phyloP scores from a whole-genome alignment of 192 early-diverging fungal genomes.

The Chytriomyces sp. region DNA sequence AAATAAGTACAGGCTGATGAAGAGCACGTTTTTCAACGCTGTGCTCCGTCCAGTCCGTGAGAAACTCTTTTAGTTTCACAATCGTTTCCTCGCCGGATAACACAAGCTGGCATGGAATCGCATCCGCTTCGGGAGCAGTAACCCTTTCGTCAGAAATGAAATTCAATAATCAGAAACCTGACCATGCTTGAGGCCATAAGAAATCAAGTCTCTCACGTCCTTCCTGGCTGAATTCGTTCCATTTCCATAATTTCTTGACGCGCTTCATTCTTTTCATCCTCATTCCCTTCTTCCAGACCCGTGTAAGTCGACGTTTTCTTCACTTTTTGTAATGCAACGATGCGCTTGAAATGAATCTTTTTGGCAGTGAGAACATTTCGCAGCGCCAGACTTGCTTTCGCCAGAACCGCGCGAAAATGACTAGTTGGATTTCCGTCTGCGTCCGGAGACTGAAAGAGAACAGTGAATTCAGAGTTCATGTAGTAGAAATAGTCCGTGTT shows the following conservation, averaged over 20 bases:
- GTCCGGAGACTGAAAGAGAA: slow-evolving; percentile 5
- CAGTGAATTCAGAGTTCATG: slow-evolving; percentile 31
- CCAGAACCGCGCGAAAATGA: slow-evolving; percentile 8
- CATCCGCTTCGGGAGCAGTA: not conserved
- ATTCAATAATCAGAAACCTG: not conserved
- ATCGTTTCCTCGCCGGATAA: not conserved
- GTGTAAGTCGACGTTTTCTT: slow-evolving; percentile 1
- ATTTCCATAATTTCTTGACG: slow-evolving; percentile 18
- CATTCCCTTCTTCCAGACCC: not conserved
- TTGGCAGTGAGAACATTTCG: not conserved
- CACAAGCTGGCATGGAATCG: not conserved
- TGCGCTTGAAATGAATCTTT: not conserved
- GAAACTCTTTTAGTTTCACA: not conserved
- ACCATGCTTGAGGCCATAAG: not conserved
- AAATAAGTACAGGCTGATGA: slow-evolving; percentile 16
- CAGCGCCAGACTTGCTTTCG: slow-evolving; percentile 10
- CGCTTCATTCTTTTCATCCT: slow-evolving; percentile 5
- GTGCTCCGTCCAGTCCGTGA: slow-evolving; percentile 18
- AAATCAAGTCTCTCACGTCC: slow-evolving; percentile 20
- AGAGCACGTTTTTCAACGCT: slow-evolving; percentile 22
- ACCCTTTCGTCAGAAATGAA: not conserved
- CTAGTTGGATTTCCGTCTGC: not conserved
- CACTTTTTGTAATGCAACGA: slow-evolving; percentile 8
- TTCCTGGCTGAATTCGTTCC: slow-evolving; percentile 19
- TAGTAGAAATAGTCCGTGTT: slow-evolving; percentile 25